Evolutionary conservation across 768 basidiomycete genomes (phyloP).

Genomic region (Leucosporidium scottii): DNA sequence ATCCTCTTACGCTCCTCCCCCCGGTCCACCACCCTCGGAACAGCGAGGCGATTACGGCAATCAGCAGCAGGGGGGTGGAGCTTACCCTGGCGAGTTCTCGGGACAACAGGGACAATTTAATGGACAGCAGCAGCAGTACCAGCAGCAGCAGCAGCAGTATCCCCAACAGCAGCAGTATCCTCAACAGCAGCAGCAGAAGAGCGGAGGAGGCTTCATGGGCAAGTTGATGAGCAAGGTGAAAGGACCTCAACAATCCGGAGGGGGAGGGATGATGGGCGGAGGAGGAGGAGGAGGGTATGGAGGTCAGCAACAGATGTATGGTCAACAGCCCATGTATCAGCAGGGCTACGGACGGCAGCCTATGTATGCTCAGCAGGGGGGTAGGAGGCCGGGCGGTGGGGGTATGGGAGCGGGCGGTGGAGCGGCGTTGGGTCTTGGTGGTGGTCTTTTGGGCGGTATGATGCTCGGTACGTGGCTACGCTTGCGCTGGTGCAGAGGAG

Average conservation of each 20-base stretch:
- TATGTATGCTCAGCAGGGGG: not conserved
- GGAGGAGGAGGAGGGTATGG: no score
- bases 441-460: not conserved
- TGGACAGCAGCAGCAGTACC: not conserved
- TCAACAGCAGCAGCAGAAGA: constrained; percentile 9
- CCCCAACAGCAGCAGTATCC: not conserved
- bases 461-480: not conserved
- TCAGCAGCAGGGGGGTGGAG: not conserved
- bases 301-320: no score
- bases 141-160: constrained; percentile 5
- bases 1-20: constrained; percentile 8
- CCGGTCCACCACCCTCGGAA: constrained; percentile 19
- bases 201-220: not conserved
- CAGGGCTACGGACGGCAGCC: constrained; percentile 13
- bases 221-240: constrained; percentile 12
- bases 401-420: not conserved
- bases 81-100: not conserved
- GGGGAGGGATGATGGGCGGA: no score
- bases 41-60: not conserved
- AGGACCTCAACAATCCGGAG: not conserved
- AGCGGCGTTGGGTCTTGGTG: not conserved
- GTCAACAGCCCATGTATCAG: not conserved
- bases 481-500: not conserved
- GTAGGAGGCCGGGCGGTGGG: not conserved
- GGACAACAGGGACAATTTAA: not conserved